Evolutionary conservation across 2,329 filamentous ascomycete species (phyloP), one percentile per base, ranked within the genome.

Genomic region (Aureobasidium sp.): DNA sequence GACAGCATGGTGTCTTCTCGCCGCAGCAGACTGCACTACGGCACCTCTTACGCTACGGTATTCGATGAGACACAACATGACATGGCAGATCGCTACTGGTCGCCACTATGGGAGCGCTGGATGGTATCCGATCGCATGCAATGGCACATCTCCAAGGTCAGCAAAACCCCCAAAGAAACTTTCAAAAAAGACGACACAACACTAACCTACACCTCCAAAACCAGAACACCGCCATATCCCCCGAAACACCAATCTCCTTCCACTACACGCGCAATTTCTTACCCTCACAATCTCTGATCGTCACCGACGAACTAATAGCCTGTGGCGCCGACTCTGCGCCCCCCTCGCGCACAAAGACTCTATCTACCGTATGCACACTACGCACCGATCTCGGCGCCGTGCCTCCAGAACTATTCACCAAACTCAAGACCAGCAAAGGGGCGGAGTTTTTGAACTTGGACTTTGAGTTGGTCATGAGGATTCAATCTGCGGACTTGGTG

Each of bases 201-300:
- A 85, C 88, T 87, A 63, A 88, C 90, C n/a, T n/a, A 47, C 44
- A 14, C 15, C 44, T 2, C 5, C 8, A 6, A 49, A 25, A 25
- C 22, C 65, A 89, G 86, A 88, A 87, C 63, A 88, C 90, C 67
- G 83, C 88, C 41, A 82, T 92, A 41, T 91, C 87, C 8, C 86
- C 89, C n/a, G 78, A 85, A 0, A 80, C 83, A 1, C 89, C 89
- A 0, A 87, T 92, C 63, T 88, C 87, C 2, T 92, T 93, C 75
- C 89, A 92, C 77, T 93, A 92, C 75, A 92, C 89, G 3, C 86
- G 89, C 64, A 93, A 92, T 74, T 93, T 93, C 76, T 84, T 88
- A 1, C 88, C 88, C 0, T 87, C 87, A 0, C 89, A 92, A 73
- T 89, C 44, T 11, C 61, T 63, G 0, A 75, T 90, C 4, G 89